Base-by-base conservation (phyloP, 2,329 filamentous ascomycete species). In the Cucurbitaria berberidis region DNA sequence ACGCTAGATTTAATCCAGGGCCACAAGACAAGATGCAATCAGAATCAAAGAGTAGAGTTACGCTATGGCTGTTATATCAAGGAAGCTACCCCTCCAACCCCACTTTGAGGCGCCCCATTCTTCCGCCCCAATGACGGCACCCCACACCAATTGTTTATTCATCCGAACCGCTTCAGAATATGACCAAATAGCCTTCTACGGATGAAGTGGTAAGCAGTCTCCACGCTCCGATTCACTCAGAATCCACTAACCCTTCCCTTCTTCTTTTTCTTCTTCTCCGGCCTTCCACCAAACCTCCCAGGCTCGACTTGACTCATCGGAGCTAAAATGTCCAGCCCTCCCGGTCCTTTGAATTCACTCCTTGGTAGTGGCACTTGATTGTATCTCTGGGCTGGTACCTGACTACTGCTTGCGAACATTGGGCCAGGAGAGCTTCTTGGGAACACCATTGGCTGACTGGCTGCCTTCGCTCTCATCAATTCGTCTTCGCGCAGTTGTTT, bases 401-500 rank as follows among this genome's bases (percentile, higher is more conserved):
- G 71, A 48, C 71, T 74, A 47, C 68, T 71, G 27, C 48, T 53
- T 15, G 46, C 53, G 16, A 67, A 35, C 16, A 48, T 55, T 0
- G 66, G 70, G 7, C 64, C 68, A 3, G 70, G 71, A 16, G 65
- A 72, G 21, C 69, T 74, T 42, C 64, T 61, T 21, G 61, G 42
- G 18, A 61, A 51, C 8, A 43, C 26, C 15, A 24, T 16, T 10
- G 65, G 54, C 47, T 72, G 69, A 35, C 62, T 71, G 29, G 51
- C 59, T 39, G 50, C 38, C 22, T 59, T 62, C 13, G 56, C 48
- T 34, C 49, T 64, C 40, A 63, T 51, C 15, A 66, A 30, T 35
- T 71, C 73, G 48, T 70, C 60, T 46, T 81, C 77, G 7, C 74
- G 69, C 18, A 70, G 68, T 59, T 80, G 77, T 13, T 75, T 67